Conservation (phyloP, 2,329 filamentous ascomycete species). For the Dothideomycetes sp. region DNA sequence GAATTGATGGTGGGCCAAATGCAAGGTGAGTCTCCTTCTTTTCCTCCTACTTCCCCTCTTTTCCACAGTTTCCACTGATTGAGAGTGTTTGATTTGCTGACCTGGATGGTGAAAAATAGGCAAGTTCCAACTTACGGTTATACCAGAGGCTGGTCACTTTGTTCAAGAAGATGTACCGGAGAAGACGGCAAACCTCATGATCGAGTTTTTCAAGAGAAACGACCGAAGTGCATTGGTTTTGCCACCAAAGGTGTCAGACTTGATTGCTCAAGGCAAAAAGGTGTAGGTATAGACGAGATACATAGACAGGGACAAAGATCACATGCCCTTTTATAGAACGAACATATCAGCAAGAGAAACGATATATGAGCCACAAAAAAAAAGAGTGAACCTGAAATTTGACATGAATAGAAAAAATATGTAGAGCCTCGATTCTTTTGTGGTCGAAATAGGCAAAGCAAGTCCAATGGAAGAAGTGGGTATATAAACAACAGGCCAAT, state of each 20-base stretch:
- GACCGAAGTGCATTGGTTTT: conserved; percentile 76
- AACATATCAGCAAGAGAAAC: neutral
- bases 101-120: conserved; percentile 45
- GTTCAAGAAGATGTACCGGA: conserved; percentile 91
- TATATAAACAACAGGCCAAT: neutral
- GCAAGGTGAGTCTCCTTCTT: conserved; percentile 57
- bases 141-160: conserved; percentile 92
- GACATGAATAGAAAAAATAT: neutral
- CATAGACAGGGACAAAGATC: conserved; percentile 16
- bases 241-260: conserved; percentile 70
- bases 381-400: neutral
- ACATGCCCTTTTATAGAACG: neutral
- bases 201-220: conserved; percentile 87
- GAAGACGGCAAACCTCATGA: conserved; percentile 74
- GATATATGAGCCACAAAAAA: neutral
- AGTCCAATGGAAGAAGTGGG: neutral
- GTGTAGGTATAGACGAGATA: too few species aligned
- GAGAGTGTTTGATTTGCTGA: neutral
- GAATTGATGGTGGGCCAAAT: conserved; percentile 94
- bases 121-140: conserved; percentile 91
- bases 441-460: neutral
- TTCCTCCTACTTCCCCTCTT: neutral
- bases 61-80: neutral
- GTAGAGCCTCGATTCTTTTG: neutral
- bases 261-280: conserved; percentile 42